A percentile compares a stretch with the other conserved stretches of the same genome.
These are phyloP conservation scores for Arxiozyma heterogenica DNA, from an alignment of 1,139 yeast genomes.

Conservation along the genomic window DNA sequence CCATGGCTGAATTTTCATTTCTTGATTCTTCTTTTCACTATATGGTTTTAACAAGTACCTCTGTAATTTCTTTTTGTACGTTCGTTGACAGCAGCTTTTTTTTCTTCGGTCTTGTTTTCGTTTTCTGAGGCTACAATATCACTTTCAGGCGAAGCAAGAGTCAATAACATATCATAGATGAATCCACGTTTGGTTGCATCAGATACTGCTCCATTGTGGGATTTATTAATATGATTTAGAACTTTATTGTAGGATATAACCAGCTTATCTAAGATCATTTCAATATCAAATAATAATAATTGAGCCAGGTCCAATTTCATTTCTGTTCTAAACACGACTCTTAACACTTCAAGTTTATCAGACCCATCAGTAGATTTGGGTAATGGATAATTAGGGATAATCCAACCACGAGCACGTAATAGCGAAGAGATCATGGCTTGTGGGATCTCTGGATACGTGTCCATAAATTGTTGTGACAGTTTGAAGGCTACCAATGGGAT, in stretches of 20 bases:
- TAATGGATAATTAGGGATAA: slow-evolving; percentile 81
- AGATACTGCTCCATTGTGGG: slow-evolving; percentile 9
- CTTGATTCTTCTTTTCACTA: not conserved
- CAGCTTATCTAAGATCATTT: slow-evolving; percentile 47
- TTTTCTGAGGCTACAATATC: not conserved
- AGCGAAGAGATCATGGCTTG: slow-evolving; percentile 67
- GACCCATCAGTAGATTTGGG: slow-evolving; percentile 45
- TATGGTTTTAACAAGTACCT: slow-evolving; percentile 20
- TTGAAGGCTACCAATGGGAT: slow-evolving; percentile 86
- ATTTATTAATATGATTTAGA: slow-evolving; percentile 16
- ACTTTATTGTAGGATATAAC: slow-evolving; percentile 36
- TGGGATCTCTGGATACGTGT: slow-evolving; percentile 72
- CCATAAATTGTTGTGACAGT: slow-evolving; percentile 49
- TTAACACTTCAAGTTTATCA: slow-evolving; percentile 52
- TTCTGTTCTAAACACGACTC: slow-evolving; percentile 76
- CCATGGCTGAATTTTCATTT: not conserved
- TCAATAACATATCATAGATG: slow-evolving; percentile 19
- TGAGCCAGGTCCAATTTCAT: slow-evolving; percentile 65
- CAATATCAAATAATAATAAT: slow-evolving; percentile 58
- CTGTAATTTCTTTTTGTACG: slow-evolving; percentile 20
- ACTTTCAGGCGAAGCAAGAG: slow-evolving; percentile 20
- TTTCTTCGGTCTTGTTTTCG: slow-evolving; percentile 1
- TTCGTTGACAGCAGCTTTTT: slow-evolving; percentile 8
- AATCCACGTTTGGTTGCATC: slow-evolving; percentile 12
- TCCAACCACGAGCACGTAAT: slow-evolving; percentile 75